Conservation (phyloP, 73 alveolate species). For the Tetrahymena thermophila region DNA sequence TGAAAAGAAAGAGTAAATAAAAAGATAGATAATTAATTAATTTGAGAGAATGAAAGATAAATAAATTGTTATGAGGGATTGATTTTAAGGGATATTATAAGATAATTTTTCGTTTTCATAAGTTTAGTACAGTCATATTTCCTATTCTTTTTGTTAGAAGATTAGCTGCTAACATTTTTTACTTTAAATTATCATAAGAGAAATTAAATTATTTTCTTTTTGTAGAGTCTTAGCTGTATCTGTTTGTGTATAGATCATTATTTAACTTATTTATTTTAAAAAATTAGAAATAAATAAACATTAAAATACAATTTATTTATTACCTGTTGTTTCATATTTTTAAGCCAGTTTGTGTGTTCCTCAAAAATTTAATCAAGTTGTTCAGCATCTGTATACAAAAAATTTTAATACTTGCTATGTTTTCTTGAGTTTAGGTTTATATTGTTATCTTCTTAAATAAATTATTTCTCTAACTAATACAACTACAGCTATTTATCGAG, state of each 20-base stretch:
- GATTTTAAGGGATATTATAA: no score
- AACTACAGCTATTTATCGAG: background rate
- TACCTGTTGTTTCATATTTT: background rate
- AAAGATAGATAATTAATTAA: no score
- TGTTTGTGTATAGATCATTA: background rate
- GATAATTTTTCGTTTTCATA: background rate
- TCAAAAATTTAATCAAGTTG: background rate
- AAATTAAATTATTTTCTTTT: background rate
- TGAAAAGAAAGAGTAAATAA: no score
- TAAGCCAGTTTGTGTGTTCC: background rate
- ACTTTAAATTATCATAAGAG: background rate
- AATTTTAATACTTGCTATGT: background rate
- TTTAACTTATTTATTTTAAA: background rate
- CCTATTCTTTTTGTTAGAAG: background rate
- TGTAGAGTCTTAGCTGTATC: background rate
- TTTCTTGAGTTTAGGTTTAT: background rate
- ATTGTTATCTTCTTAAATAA: background rate
- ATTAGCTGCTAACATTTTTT: background rate
- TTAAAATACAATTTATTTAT: background rate
- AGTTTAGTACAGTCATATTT: background rate
- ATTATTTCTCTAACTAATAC: background rate
- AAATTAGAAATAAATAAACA: background rate
- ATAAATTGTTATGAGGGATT: no score
- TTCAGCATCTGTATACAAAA: background rate
- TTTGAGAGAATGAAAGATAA: no score